Percentiles rank a stretch among this genome's conserved stretches.
Evolutionary conservation across 2,329 filamentous ascomycete species (phyloP).

Genomic region (Colletotrichum eremochloae): DNA sequence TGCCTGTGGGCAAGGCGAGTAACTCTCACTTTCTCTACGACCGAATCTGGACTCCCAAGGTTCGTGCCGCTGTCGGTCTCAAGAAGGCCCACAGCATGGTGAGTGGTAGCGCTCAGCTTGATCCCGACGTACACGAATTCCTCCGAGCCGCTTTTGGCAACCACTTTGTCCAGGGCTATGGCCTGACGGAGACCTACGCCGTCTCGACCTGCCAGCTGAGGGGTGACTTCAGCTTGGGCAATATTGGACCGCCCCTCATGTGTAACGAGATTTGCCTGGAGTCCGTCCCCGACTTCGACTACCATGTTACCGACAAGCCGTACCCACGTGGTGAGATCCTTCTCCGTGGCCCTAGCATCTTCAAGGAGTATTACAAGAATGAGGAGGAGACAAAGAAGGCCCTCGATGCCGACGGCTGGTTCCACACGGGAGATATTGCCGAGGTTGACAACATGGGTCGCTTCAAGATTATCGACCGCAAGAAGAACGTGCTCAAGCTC

Average conservation of each 20-base stretch:
- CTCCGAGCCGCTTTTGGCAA: slow-evolving; percentile 85
- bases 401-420: slow-evolving; percentile 92
- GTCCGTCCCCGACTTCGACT: slow-evolving; percentile 95
- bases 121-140: slow-evolving; percentile 89
- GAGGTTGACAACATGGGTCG: slow-evolving; percentile 87
- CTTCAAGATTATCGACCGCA: slow-evolving; percentile 93
- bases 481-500: slow-evolving; percentile 99
- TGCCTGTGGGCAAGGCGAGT: slow-evolving; percentile 78
- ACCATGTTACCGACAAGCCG: slow-evolving; percentile 88
- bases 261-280: slow-evolving; percentile 82
- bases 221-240: slow-evolving; percentile 81
- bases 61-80: slow-evolving; percentile 84
- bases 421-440: slow-evolving; percentile 94
- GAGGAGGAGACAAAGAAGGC: slow-evolving; percentile 86
- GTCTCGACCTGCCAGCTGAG: slow-evolving; percentile 76
- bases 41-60: slow-evolving; percentile 91
- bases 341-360: slow-evolving; percentile 83
- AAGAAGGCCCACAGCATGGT: slow-evolving; percentile 81
- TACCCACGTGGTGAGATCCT: slow-evolving; percentile 91
- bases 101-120: slow-evolving; percentile 90
- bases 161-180: slow-evolving; percentile 88
- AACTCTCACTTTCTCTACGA: slow-evolving; percentile 85
- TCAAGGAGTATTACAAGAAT: slow-evolving; percentile 92
- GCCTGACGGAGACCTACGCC: slow-evolving; percentile 94
- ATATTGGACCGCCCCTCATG: slow-evolving; percentile 81